Evolutionary conservation across 169 alveolate species (phyloP).

Genomic region (Eimeria necatrix): DNA sequence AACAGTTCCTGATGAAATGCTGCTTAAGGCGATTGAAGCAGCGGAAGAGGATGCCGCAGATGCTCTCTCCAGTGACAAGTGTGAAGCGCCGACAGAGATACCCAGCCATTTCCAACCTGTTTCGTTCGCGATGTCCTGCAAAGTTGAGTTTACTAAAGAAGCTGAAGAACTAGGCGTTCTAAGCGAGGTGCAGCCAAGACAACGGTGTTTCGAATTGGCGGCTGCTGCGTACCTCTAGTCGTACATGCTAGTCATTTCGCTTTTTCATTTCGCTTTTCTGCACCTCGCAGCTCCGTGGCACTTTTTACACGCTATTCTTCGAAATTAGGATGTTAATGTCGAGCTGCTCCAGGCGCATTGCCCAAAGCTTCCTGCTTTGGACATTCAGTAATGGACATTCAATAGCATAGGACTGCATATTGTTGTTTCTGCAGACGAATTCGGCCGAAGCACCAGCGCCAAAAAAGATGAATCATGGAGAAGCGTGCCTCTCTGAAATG

Average conservation of each 20-base stretch:
- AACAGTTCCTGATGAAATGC: conserved; percentile 71
- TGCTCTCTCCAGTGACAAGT: neutral
- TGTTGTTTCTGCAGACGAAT: neutral
- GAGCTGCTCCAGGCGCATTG: neutral
- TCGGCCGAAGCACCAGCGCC: neutral
- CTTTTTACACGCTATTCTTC: neutral
- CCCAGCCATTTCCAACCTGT: conserved; percentile 74
- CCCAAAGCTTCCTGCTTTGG: neutral
- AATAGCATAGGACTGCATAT: neutral
- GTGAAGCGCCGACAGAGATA: neutral
- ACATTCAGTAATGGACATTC: neutral
- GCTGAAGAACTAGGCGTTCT: neutral
- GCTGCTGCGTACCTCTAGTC: neutral
- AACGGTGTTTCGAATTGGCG: neutral
- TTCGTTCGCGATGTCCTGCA: conserved; percentile 81
- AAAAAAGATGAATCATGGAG: conserved; percentile 9
- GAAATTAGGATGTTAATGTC: too few species aligned
- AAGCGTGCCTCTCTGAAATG: neutral
- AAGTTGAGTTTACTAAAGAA: conserved; percentile 70
- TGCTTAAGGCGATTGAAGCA: conserved; percentile 76
- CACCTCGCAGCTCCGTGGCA: neutral
- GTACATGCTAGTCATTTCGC: neutral
- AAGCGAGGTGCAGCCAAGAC: conserved; percentile 4
- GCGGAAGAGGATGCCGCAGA: conserved; percentile 24
- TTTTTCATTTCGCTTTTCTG: neutral